A percentile compares a stretch with the other conserved stretches of the same genome.
These are phyloP conservation scores for Vigna hirtella DNA, from an alignment of 306 rosid species.

Conservation along the genomic window DNA sequence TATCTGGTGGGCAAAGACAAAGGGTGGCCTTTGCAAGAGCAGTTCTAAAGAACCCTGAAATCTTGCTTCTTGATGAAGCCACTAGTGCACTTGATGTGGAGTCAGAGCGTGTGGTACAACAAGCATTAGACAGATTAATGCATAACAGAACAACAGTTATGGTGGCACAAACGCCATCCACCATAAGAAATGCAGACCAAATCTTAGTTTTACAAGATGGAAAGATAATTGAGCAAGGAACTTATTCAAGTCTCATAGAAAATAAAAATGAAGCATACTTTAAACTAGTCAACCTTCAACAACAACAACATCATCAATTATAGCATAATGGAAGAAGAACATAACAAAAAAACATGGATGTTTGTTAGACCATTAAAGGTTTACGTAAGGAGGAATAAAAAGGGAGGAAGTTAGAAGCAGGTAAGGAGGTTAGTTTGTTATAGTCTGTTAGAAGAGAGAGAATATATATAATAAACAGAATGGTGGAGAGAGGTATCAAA, in stretches of 20 bases:
- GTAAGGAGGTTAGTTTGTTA: no score
- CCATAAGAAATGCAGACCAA: conserved; percentile 87
- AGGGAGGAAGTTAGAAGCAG: no score
- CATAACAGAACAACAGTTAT: conserved; percentile 81
- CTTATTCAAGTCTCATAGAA: conserved; percentile 73
- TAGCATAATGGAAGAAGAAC: conserved; percentile 39
- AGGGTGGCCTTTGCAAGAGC: conserved; percentile 95
- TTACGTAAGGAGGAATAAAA: no score
- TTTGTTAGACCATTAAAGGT: no score
- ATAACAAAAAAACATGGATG: conserved; percentile 37
- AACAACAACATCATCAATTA: conserved; percentile 68
- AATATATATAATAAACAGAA: no score
- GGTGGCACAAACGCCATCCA: conserved; percentile 93
- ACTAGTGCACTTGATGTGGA: conserved; percentile 92
- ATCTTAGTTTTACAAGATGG: conserved; percentile 90
- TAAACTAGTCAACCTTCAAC: conserved; percentile 92
- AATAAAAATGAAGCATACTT: conserved; percentile 79
- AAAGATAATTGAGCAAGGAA: conserved; percentile 91
- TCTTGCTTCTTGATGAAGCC: conserved; percentile 86
- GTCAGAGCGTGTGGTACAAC: conserved; percentile 87
- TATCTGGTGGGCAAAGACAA: conserved; percentile 92
- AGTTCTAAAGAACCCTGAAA: conserved; percentile 82
- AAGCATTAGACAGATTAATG: conserved; percentile 85
- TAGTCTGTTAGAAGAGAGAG: no score
- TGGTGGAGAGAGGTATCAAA: no score